Conservation (phyloP, 345 rosid species). For the Mercurialis annua region DNA sequence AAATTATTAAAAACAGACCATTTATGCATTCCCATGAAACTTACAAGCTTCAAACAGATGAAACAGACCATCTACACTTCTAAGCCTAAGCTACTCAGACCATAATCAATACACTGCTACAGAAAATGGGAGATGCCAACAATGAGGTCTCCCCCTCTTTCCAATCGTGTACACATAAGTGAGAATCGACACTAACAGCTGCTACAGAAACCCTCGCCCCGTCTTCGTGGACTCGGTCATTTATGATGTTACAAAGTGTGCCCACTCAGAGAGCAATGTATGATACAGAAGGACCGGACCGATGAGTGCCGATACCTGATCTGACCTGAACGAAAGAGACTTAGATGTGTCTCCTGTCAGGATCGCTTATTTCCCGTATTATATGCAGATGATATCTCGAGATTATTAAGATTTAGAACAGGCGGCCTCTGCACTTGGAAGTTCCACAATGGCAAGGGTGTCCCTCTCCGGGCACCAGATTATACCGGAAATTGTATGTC, state of each 20-base stretch:
- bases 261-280: background rate
- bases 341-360: background rate
- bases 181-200: conserved; percentile 2
- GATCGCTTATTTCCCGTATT: background rate
- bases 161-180: background rate
- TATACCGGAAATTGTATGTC: conserved; percentile 55
- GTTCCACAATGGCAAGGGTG: conserved; percentile 69
- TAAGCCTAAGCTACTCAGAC: background rate
- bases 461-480: conserved; percentile 55
- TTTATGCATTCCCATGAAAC: conserved; percentile 5
- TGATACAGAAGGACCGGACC: background rate
- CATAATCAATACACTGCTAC: background rate
- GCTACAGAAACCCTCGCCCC: background rate
- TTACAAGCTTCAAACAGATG: background rate
- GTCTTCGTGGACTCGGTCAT: background rate
- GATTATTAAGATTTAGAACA: conserved; percentile 28
- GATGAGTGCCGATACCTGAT: background rate
- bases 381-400: background rate
- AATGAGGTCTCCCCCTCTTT: background rate
- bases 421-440: conserved; percentile 60
- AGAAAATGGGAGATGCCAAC: background rate
- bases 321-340: background rate
- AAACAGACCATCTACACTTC: conserved; percentile 5
- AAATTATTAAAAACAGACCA: conserved; percentile 7
- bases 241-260: background rate